Evolutionary conservation across 352 stramenopile species (phyloP).

Genomic region (Elongisporangium undulatum): DNA sequence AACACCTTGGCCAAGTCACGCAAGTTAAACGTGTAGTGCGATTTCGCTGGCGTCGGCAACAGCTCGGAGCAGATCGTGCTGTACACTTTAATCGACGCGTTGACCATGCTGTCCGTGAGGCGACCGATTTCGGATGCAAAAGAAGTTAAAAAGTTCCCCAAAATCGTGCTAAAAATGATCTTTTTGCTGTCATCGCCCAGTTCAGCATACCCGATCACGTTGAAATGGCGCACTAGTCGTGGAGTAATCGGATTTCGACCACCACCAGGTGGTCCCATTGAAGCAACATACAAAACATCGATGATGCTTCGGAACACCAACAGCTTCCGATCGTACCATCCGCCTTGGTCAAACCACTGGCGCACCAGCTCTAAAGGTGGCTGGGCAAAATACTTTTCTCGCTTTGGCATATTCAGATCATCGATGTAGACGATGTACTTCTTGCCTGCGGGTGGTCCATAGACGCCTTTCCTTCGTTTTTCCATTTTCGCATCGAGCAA

Average conservation of each 20-base stretch:
- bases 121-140: constrained; percentile 73
- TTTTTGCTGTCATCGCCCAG: constrained; percentile 80
- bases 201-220: constrained; percentile 84
- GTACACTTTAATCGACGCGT: constrained; percentile 77
- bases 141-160: constrained; percentile 62
- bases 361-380: constrained; percentile 93
- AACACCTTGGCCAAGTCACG: constrained; percentile 88
- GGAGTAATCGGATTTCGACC: constrained; percentile 78
- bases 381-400: constrained; percentile 93
- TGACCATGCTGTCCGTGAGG: constrained; percentile 56
- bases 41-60: constrained; percentile 78
- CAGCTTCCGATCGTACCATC: constrained; percentile 95
- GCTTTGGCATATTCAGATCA: constrained; percentile 95
- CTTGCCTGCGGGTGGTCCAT: constrained; percentile 88
- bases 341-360: constrained; percentile 93
- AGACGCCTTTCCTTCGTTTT: constrained; percentile 92
- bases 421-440: constrained; percentile 93
- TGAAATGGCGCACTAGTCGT: constrained; percentile 80
- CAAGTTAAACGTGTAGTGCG: constrained; percentile 88
- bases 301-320: constrained; percentile 90
- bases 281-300: constrained; percentile 83
- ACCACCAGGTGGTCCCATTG: constrained; percentile 78
- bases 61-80: constrained; percentile 81
- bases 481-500: constrained; percentile 94
- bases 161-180: constrained; percentile 81